phyloP scores from a whole-genome alignment of 306 rosid species.

The Begonia fuchsioides region DNA sequence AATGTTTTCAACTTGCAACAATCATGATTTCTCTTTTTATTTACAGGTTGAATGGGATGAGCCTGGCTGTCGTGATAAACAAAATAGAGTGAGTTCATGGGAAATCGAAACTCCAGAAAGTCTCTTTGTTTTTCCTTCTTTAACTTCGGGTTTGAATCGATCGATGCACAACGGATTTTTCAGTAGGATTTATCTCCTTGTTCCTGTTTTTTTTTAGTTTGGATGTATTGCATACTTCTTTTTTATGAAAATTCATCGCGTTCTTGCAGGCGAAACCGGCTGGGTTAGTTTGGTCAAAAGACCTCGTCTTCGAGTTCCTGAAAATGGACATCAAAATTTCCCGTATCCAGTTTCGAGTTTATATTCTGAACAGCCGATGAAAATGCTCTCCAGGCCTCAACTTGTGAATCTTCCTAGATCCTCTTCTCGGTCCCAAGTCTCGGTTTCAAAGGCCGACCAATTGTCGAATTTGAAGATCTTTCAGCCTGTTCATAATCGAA shows the following conservation, averaged over 20 bases:
- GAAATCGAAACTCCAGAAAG: constrained; percentile 97
- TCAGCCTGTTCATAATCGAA: too few relatives aligned
- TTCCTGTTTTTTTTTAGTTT: background rate
- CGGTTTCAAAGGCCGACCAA: constrained; percentile 10
- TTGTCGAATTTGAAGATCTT: too few relatives aligned
- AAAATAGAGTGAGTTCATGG: constrained; percentile 87
- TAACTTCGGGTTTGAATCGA: constrained; percentile 77
- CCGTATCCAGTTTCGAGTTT: constrained; percentile 37
- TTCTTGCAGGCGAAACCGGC: constrained; percentile 35
- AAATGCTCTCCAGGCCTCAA: constrained; percentile 52
- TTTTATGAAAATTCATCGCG: background rate
- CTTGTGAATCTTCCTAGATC: constrained; percentile 27
- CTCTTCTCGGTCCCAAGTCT: constrained; percentile 29
- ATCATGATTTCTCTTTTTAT: background rate
- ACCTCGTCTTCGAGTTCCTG: constrained; percentile 57
- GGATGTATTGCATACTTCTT: background rate
- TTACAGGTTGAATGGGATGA: constrained; percentile 96
- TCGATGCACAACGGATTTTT: constrained; percentile 53
- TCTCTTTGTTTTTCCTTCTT: constrained; percentile 79
- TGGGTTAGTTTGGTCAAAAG: constrained; percentile 64
- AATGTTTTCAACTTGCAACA: too few relatives aligned
- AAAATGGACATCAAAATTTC: constrained; percentile 35
- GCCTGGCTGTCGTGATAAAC: constrained; percentile 90
- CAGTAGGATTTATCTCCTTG: constrained; percentile 26
- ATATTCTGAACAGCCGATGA: constrained; percentile 56